Base-by-base conservation (phyloP, 768 basidiomycete species). In the Tylopilus subfusipes region DNA sequence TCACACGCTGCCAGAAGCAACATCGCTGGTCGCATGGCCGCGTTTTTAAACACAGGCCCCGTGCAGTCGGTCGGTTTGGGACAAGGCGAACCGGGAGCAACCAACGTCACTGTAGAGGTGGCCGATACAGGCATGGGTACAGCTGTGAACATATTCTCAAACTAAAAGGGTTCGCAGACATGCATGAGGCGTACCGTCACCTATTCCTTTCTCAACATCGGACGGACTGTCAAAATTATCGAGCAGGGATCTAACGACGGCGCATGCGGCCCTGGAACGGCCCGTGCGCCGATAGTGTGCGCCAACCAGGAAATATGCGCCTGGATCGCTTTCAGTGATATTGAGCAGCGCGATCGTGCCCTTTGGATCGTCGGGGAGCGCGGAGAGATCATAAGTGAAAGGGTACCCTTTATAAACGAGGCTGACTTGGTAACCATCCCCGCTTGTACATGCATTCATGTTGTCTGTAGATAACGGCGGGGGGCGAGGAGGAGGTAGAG, bases 221-320 rank as follows among this genome's bases (percentile, higher is more conserved):
- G 58, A 48, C 5, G 34, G 33, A 22, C 6, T 42, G 33, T 57
- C 53, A 29, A 64, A 30, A 34, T 3, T 58, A 11, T 59, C 52
- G 22, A 70, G 58, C 13, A 70, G 52, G 4, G 67, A 66, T 57
- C 59, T 60, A 33, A 70, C 63, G 9, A 70, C 60, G 42, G 63
- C 48, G 40, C 68, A 52, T 13, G 68, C 68, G 48, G 68, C 68
- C 50, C 58, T 60, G 51, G 68, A 54, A 30, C 68, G 70, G 49
- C 67, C 68, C 43, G 68, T 70, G 36, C 70, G 66, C 54, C 68
- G 65, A 57, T 70, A 70, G 59, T 68, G 70, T 29, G 70, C 68
- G 12, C 62, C 59, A 24, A 70, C 55, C 38, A 70, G 42, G 50
- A 70, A 29, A 60, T 70, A 70, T 52, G 68, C 55, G 36, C 68